Evolutionary conservation across 2,329 filamentous ascomycete species (phyloP), one percentile per base, ranked within the genome.

Genomic region (Neonectria neomacrospora): DNA sequence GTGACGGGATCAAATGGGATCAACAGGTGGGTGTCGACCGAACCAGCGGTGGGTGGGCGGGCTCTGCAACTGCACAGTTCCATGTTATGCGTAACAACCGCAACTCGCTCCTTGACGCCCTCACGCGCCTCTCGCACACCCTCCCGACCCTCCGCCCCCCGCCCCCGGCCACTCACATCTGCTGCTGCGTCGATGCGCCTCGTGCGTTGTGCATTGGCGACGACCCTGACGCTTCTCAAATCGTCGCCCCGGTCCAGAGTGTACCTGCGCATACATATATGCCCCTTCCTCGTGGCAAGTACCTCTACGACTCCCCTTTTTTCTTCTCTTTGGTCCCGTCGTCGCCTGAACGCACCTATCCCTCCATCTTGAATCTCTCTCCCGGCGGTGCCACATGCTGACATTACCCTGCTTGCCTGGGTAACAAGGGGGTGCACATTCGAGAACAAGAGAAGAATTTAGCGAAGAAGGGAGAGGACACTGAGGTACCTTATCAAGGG

Each of bases 201-300:
- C 22, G 58, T 56, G 58, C 53, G 53, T 56, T 61, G 54, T 57
- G 54, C 59, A 62, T 57, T 32, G 18, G 53, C 32, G 47, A 57
- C 54, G 41, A 53, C 59, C 23, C 53, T 37, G 30, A 34, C 44
- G 52, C 26, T 22, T 53, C 47, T 52, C 23, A 52, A 52, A 45
- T 61, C 44, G 58, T 16, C 28, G 57, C 57, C 44, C 44, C 26
- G 28, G 44, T 55, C 18, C 22, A 44, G 55, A 64, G 56, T 61
- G 61, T 57, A 64, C 62, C 62, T 64, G 54, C 53, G 34, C 53
- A 34, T 61, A 61, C 58, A 52, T 64, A 54, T 64, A 39, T 58
- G 50, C 54, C 54, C 50, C 54, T 53, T 58, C 58, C 50, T 58
- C 58, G 34, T 41, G 14, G 39, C 50, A 64, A 39, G 62, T 64